Evolutionary conservation across 495 filamentous ascomycete species (phyloP).

Genomic region (Annulohypoxylon stygium): DNA sequence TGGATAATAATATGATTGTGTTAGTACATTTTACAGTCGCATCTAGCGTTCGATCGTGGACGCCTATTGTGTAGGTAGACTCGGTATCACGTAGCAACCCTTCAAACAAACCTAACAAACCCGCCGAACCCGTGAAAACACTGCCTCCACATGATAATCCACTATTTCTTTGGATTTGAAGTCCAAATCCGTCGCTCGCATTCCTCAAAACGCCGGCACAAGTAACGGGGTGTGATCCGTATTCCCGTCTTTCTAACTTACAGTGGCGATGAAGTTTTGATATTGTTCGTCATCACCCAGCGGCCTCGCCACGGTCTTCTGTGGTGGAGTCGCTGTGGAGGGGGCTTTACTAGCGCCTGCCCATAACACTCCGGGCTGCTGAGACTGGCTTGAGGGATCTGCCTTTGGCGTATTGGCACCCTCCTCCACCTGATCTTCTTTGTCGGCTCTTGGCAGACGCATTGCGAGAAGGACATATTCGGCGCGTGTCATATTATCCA

Average conservation of each 20-base stretch:
- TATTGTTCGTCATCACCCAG: conserved; percentile 62
- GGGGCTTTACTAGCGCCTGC: conserved; percentile 49
- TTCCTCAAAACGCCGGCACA: conserved; percentile 14
- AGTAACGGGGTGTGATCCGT: conserved; percentile 5
- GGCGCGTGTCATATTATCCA: conserved; percentile 78
- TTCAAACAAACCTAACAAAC: conserved; percentile 4
- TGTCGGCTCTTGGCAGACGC: conserved; percentile 68
- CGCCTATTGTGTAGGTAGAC: conserved; percentile 18
- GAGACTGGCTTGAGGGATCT: conserved; percentile 36
- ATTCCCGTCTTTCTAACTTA: conserved; percentile 46
- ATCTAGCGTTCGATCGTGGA: neutral
- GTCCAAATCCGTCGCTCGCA: neutral
- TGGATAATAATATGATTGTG: neutral
- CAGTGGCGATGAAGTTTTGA: conserved; percentile 59
- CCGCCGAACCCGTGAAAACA: conserved; percentile 17
- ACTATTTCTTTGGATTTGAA: conserved; percentile 3
- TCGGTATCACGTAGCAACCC: conserved; percentile 39
- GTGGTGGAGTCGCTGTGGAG: conserved; percentile 49
- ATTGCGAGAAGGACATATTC: conserved; percentile 77
- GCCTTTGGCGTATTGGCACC: conserved; percentile 46
- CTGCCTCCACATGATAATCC: conserved; percentile 4
- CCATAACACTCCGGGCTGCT: conserved; percentile 57
- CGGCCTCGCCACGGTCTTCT: conserved; percentile 48
- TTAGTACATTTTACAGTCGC: neutral
- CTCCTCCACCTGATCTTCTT: conserved; percentile 52